These are phyloP conservation scores for Neonothopanus nambi DNA, from an alignment of 1,284 basidiomycete genomes.

Conservation along the genomic window DNA sequence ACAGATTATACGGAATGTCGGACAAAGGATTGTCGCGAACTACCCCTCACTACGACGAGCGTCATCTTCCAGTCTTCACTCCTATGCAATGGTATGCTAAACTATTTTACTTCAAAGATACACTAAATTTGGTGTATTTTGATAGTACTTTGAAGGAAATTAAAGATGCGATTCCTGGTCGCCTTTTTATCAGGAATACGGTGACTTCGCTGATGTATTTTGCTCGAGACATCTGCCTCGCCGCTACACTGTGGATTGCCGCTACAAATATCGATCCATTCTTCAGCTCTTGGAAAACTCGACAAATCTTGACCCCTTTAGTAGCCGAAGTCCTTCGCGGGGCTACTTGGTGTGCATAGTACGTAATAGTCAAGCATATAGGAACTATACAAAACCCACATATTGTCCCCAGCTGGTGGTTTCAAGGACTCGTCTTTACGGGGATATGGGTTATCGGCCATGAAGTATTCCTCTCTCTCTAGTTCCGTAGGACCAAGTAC, in stretches of 20 bases:
- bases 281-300: conserved; percentile 29
- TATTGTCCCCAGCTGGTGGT: conserved; percentile 57
- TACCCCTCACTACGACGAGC: conserved; percentile 32
- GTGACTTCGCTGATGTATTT: conserved; percentile 38
- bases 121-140: not conserved
- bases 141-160: conserved; percentile 52
- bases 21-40: too few species aligned
- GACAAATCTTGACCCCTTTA: conserved; percentile 30
- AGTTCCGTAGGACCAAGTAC: too few species aligned
- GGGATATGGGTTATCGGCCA: conserved; percentile 66
- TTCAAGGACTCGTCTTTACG: conserved; percentile 58
- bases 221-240: conserved; percentile 47
- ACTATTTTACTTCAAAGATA: not conserved
- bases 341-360: conserved; percentile 11
- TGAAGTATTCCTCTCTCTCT: conserved; percentile 36
- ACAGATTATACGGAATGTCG: too few species aligned
- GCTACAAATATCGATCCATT: conserved; percentile 50
- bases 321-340: conserved; percentile 39
- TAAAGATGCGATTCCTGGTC: conserved; percentile 51
- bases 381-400: not conserved
- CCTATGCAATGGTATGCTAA: conserved; percentile 45
- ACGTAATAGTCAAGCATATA: not conserved
- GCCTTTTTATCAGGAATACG: conserved; percentile 44
- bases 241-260: conserved; percentile 41
- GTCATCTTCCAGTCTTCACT: conserved; percentile 40